A percentile compares a stretch with the other conserved stretches of the same genome.
Evolutionary conservation across 2,329 filamentous ascomycete genomes (phyloP).

Genomic region (Teratosphaeria gauchensis): DNA sequence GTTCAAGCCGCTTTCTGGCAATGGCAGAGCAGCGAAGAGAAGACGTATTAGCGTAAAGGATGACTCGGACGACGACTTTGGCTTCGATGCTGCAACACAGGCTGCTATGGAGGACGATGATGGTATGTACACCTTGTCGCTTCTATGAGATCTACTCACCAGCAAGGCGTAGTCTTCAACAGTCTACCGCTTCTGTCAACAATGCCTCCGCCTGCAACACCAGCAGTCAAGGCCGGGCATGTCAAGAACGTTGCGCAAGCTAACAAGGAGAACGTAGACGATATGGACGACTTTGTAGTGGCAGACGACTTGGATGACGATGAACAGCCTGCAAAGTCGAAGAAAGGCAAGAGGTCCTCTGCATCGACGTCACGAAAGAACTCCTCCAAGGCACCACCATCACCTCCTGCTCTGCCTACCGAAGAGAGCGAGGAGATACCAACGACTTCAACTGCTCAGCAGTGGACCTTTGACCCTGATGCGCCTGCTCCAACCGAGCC

Average conservation of each 20-base stretch:
- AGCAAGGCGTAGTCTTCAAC: conserved; percentile 10
- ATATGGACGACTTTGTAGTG: conserved; percentile 80
- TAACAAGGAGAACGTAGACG: conserved; percentile 23
- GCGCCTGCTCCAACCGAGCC: conserved; percentile 44
- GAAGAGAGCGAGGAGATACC: conserved; percentile 44
- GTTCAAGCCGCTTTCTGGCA: conserved; percentile 46
- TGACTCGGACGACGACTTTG: conserved; percentile 54
- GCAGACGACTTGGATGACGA: conserved; percentile 72
- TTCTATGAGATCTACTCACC: conserved; percentile 9
- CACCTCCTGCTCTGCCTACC: conserved; percentile 27
- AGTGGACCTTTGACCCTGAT: conserved; percentile 69
- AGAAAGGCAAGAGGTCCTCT: conserved; percentile 49
- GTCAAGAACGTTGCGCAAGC: conserved; percentile 2
- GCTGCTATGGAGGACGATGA: conserved; percentile 52
- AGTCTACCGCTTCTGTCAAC: conserved; percentile 3
- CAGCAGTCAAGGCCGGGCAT: background rate
- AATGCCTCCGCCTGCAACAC: background rate
- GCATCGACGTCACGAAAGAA: conserved; percentile 43
- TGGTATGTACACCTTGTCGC: conserved; percentile 33
- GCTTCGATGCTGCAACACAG: conserved; percentile 47
- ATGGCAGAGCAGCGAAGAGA: conserved; percentile 44
- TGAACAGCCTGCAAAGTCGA: conserved; percentile 44
- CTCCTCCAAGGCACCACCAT: conserved; percentile 36
- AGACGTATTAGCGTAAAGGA: conserved; percentile 55
- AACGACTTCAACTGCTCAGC: conserved; percentile 60